A percentile compares a stretch with the other conserved stretches of the same genome.
These are phyloP conservation scores for Phellinidium pouzarii DNA, from an alignment of 1,284 basidiomycete species.

Conservation along the genomic window DNA sequence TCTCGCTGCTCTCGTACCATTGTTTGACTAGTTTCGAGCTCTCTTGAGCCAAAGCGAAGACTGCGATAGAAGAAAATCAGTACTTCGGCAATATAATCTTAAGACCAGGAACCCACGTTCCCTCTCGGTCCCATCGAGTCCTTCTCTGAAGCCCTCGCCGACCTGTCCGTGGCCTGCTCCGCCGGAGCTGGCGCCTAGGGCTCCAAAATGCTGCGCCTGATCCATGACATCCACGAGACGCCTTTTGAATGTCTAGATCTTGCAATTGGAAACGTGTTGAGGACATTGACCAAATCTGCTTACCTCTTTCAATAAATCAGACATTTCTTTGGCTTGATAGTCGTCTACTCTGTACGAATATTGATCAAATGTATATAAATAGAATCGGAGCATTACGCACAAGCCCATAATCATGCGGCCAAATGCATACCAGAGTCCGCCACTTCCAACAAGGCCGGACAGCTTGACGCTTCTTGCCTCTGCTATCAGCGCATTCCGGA, in stretches of 20 bases:
- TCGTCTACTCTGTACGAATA: slow-evolving; percentile 53
- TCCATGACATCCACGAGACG: slow-evolving; percentile 80
- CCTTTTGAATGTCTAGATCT: slow-evolving; percentile 65
- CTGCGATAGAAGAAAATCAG: slow-evolving; percentile 33
- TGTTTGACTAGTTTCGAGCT: slow-evolving; percentile 67
- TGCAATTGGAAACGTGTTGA: not conserved
- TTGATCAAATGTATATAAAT: not conserved
- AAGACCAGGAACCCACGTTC: slow-evolving; percentile 53
- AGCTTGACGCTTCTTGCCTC: slow-evolving; percentile 77
- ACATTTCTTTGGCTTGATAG: slow-evolving; percentile 60
- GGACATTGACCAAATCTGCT: slow-evolving; percentile 9
- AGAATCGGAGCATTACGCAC: slow-evolving; percentile 36
- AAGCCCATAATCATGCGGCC: slow-evolving; percentile 77
- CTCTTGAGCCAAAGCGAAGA: slow-evolving; percentile 80
- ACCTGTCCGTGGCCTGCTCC: slow-evolving; percentile 47
- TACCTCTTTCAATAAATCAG: slow-evolving; percentile 63
- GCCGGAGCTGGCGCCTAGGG: slow-evolving; percentile 54
- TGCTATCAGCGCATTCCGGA: slow-evolving; percentile 79
- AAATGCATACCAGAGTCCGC: slow-evolving; percentile 85
- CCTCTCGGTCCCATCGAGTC: slow-evolving; percentile 81
- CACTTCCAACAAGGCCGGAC: slow-evolving; percentile 75
- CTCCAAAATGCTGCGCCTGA: slow-evolving; percentile 85
- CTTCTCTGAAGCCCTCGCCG: slow-evolving; percentile 78
- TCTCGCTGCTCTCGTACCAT: slow-evolving; percentile 77
- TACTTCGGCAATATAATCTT: not conserved